Evolutionary conservation across 768 basidiomycete species (phyloP).

Genomic region (Rhodotorula kratochvilovae): DNA sequence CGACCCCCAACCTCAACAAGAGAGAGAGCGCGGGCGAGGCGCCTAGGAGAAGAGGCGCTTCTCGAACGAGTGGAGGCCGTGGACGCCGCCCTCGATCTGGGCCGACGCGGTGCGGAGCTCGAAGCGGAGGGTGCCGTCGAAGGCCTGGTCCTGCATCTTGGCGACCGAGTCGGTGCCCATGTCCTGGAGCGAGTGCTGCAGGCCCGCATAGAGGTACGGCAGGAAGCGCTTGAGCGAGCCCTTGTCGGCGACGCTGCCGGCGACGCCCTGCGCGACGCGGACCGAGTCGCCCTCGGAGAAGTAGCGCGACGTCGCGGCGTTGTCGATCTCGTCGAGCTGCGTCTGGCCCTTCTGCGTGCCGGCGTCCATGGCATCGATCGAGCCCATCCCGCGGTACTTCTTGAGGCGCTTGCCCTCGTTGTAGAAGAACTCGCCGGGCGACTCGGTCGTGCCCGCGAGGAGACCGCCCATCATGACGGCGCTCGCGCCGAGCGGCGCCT

Average conservation of each 20-base stretch:
- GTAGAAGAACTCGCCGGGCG: conserved; percentile 98
- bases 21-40: background rate
- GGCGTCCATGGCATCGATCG: conserved; percentile 68
- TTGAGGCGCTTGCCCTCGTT: conserved; percentile 99
- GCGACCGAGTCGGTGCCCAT: conserved; percentile 68
- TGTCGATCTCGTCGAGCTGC: conserved; percentile 49
- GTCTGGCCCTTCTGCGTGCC: conserved; percentile 55
- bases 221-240: conserved; percentile 88
- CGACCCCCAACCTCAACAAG: too few species aligned
- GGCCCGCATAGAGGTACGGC: conserved; percentile 52
- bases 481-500: conserved; percentile 87
- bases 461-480: conserved; percentile 99
- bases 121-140: conserved; percentile 68
- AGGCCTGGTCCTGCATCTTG: conserved; percentile 65
- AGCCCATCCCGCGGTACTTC: conserved; percentile 98
- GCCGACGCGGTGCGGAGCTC: conserved; percentile 91
- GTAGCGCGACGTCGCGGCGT: conserved; percentile 93
- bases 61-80: conserved; percentile 86
- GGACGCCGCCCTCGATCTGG: conserved; percentile 91
- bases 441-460: conserved; percentile 91
- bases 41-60: conserved; percentile 46
- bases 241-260: conserved; percentile 95
- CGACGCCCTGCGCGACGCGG: conserved; percentile 95
- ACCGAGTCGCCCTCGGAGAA: conserved; percentile 87
- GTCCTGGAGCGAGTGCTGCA: conserved; percentile 90